Evolutionary conservation across 202 grass and related monocot genomes (phyloP).

Genomic region (Musa balbisiana): DNA sequence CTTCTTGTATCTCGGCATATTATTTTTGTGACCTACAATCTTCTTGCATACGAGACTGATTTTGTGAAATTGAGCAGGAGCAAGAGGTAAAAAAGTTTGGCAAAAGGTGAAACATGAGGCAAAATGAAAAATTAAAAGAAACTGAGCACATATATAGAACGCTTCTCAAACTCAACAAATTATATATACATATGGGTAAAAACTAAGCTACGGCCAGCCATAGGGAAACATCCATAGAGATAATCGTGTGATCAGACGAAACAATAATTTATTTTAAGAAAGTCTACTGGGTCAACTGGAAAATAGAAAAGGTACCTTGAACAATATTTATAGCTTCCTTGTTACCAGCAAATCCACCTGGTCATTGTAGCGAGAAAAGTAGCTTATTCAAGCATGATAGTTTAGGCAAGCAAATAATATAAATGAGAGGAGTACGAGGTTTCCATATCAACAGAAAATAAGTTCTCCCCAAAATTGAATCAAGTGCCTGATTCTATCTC

Average conservation of each 20-base stretch:
- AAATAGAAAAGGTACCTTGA: conserved; percentile 39
- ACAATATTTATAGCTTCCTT: conserved; percentile 51
- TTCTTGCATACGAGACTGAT: not conserved
- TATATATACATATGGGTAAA: not conserved
- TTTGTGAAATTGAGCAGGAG: not conserved
- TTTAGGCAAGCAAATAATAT: not conserved
- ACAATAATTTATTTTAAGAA: not conserved
- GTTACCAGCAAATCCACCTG: conserved; percentile 56
- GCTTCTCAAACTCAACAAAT: no score
- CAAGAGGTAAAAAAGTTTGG: no score
- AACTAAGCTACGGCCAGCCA: not conserved
- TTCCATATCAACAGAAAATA: not conserved
- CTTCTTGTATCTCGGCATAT: not conserved
- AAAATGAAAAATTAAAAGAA: no score
- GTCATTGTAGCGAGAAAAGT: conserved; percentile 15
- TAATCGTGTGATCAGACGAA: not conserved
- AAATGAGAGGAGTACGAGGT: not conserved
- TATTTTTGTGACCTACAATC: not conserved
- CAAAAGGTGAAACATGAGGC: no score
- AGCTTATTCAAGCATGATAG: conserved; percentile 3
- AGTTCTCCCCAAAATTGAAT: not conserved
- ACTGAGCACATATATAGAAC: no score
- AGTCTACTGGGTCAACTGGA: not conserved
- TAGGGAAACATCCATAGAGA: not conserved
- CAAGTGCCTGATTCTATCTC: not conserved